Percentiles rank a stretch among this genome's conserved stretches.
Evolutionary conservation across 2,329 filamentous ascomycete genomes (phyloP).

Genomic region (Talaromyces pinophilus): DNA sequence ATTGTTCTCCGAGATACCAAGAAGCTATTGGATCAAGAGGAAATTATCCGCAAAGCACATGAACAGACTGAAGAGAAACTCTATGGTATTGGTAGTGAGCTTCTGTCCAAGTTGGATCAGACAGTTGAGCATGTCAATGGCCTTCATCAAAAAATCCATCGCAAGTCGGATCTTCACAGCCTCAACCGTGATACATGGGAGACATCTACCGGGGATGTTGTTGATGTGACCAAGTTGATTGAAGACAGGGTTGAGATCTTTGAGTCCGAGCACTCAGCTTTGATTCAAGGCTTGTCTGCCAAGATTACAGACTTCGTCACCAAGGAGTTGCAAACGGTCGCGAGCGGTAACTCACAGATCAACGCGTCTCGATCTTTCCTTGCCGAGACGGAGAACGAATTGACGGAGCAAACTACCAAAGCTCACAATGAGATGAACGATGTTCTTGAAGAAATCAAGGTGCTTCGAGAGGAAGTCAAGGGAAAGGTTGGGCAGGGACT

Average conservation of each 20-base stretch:
- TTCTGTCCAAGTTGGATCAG: slow-evolving; percentile 74
- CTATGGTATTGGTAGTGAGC: slow-evolving; percentile 68
- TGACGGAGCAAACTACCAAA: slow-evolving; percentile 52
- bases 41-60: slow-evolving; percentile 76
- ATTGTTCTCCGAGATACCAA: slow-evolving; percentile 76
- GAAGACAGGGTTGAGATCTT: slow-evolving; percentile 75
- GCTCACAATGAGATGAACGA: slow-evolving; percentile 84
- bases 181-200: slow-evolving; percentile 79
- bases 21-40: slow-evolving; percentile 76
- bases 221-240: slow-evolving; percentile 73
- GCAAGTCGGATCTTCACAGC: slow-evolving; percentile 79
- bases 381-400: slow-evolving; percentile 65
- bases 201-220: slow-evolving; percentile 72
- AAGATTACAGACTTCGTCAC: slow-evolving; percentile 77
- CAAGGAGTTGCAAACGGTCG: slow-evolving; percentile 71
- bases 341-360: slow-evolving; percentile 69
- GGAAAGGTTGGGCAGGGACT: slow-evolving; percentile 80
- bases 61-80: slow-evolving; percentile 80
- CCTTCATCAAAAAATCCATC: slow-evolving; percentile 80
- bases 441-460: slow-evolving; percentile 89
- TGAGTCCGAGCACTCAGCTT: slow-evolving; percentile 68
- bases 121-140: slow-evolving; percentile 80
- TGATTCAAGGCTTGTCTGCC: slow-evolving; percentile 67
- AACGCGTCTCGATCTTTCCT: slow-evolving; percentile 69
- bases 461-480: slow-evolving; percentile 86